phyloP scores from a whole-genome alignment of 257 asterid species.

The Solanum appendiculatum region DNA sequence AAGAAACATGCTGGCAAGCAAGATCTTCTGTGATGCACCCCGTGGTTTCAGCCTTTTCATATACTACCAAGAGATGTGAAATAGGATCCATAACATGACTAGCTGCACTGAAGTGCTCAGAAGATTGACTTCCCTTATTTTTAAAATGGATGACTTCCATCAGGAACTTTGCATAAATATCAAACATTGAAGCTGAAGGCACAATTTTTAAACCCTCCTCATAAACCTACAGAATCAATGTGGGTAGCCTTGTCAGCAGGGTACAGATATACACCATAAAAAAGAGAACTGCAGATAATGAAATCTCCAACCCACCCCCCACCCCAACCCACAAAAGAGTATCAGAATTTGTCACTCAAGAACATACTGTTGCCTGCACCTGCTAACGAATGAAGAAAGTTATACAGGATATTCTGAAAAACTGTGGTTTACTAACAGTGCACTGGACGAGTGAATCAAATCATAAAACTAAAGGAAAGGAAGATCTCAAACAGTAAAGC shows the following conservation, averaged over 20 bases:
- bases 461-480: background rate
- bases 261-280: background rate
- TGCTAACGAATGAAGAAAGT: background rate
- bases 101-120: slow-evolving; percentile 11
- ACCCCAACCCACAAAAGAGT: background rate
- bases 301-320: background rate
- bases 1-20: slow-evolving; percentile 64
- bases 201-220: slow-evolving; percentile 54
- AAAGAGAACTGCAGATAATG: background rate
- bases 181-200: slow-evolving; percentile 47
- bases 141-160: slow-evolving; percentile 31
- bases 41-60: slow-evolving; percentile 60
- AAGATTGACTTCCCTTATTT: slow-evolving; percentile 17
- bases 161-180: slow-evolving; percentile 59
- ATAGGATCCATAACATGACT: slow-evolving; percentile 33
- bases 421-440: background rate
- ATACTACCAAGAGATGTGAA: slow-evolving; percentile 47
- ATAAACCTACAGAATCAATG: slow-evolving; percentile 45
- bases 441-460: background rate
- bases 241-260: background rate
- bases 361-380: background rate
- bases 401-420: background rate
- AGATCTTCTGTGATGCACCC: slow-evolving; percentile 64
- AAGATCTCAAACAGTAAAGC: background rate
- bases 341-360: background rate